Base-by-base conservation (phyloP, 805 yeast species). In the Yarrowia hollandica region DNA sequence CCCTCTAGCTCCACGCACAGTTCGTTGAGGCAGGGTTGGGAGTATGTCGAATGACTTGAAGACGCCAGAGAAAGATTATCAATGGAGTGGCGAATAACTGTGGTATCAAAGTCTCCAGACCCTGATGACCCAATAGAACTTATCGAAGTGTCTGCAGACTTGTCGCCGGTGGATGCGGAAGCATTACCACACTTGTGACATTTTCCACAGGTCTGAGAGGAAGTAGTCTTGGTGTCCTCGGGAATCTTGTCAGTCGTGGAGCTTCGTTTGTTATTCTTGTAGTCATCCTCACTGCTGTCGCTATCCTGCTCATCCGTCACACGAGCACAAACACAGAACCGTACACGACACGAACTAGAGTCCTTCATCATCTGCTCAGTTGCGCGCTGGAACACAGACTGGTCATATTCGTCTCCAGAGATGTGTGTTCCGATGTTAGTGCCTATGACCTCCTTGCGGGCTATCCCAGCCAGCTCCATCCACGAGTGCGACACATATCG, bases 381-480 rank as follows among this genome's bases (percentile, higher is more conserved):
- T 0, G 96, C 95, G 50, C 82, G 79, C 57, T 80, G 75, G 66
- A 90, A 90, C 14, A 90, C 87, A 33, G 73, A 69, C 62, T 79
- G 79, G 71, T 90, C 96, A 5, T 79, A 80, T 3, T 77, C 80
- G 8, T 77, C 69, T 15, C 95, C 96, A 12, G 83, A 70, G 5
- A 90, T 79, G n/a, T 88, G 74, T 46, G 80, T 77, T 1, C 85
- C 75, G 1, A 89, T 81, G 1, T 88, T 85, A 57, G 77, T 75
- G 33, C 77, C 72, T 4, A 82, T 60, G n/a, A 87, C 75, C 67
- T 83, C 82, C 11, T 73, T 69, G 4, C 80, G 75, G 12, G 75
- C 75, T 0, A 90, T 85, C 1, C 95, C 95, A 9, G 89, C 88
- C 7, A 90, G 78, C 8, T 78, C 68, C 63, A 84, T 86, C 97